Conservation (phyloP, 2,329 filamentous ascomycete genomes). For the Lasiodiplodia theobromae region DNA sequence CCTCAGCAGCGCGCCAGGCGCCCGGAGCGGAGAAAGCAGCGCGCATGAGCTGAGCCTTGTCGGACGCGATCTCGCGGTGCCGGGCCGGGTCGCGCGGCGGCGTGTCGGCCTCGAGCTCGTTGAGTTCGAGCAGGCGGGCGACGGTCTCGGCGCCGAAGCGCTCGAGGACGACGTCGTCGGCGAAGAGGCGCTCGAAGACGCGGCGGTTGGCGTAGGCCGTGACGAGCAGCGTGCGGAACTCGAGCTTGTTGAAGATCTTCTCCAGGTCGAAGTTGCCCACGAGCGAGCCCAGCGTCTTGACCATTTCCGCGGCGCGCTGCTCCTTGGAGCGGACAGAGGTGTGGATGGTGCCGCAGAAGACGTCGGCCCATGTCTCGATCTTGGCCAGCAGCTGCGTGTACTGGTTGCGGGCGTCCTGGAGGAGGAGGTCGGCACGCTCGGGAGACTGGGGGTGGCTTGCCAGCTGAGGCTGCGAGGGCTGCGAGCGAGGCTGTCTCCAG, state of each 20-base stretch:
- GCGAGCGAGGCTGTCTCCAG: constrained; percentile 1
- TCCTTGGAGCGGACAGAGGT: constrained; percentile 17
- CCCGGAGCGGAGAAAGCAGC: not conserved
- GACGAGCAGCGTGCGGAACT: not conserved
- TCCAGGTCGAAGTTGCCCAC: constrained; percentile 7
- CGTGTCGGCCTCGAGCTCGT: not conserved
- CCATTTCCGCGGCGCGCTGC: not conserved
- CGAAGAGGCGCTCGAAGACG: not conserved
- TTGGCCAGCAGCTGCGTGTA: not conserved
- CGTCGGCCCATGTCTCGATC: constrained; percentile 9
- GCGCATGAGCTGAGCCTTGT: constrained; percentile 3
- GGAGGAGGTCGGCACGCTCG: not conserved
- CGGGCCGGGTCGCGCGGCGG: not conserved
- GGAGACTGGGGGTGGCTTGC: not conserved
- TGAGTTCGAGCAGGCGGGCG: not conserved
- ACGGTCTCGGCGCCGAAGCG: not conserved
- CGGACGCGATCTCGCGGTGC: not conserved
- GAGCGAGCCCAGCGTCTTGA: not conserved
- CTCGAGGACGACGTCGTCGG: not conserved
- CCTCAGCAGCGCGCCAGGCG: not conserved
- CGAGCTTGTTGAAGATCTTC: constrained; percentile 4
- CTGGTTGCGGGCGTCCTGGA: not conserved
- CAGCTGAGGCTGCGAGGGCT: not conserved
- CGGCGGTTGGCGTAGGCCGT: not conserved
- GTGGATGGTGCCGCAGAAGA: constrained; percentile 16